These are phyloP conservation scores for Annulohypoxylon stygium DNA, from an alignment of 495 filamentous ascomycete genomes.

Conservation along the genomic window DNA sequence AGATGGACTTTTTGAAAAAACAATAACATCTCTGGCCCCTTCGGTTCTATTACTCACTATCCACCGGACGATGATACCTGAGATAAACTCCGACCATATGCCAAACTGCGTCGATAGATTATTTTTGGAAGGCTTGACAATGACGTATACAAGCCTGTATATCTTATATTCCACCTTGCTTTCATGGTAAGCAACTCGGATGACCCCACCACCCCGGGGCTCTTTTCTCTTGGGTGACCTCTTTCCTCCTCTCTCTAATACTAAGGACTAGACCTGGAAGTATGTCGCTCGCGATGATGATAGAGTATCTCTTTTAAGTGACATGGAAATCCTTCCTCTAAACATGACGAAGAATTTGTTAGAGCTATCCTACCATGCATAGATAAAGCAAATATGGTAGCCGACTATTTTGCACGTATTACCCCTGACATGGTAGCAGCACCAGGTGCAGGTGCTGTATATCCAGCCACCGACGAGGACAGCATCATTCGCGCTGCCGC, in stretches of 20 bases:
- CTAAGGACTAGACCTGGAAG: conserved; percentile 71
- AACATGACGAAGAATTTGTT: too few species aligned
- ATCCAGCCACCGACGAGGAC: conserved; percentile 68
- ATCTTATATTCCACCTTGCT: conserved; percentile 71
- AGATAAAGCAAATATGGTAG: too few species aligned
- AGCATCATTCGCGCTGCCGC: conserved; percentile 69
- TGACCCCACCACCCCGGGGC: conserved; percentile 65
- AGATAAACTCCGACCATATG: conserved; percentile 66
- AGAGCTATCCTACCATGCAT: too few species aligned
- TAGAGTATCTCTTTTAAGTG: too few species aligned
- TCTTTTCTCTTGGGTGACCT: conserved; percentile 70
- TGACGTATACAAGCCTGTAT: conserved; percentile 66
- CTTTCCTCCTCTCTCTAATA: conserved; percentile 72
- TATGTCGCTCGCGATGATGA: conserved; percentile 57
- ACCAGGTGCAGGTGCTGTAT: conserved; percentile 57
- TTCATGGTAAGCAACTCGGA: conserved; percentile 70
- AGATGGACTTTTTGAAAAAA: conserved; percentile 51
- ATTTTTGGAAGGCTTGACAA: conserved; percentile 64
- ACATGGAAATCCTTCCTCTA: too few species aligned
- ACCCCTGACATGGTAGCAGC: conserved; percentile 46
- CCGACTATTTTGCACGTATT: too few species aligned
- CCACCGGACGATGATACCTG: conserved; percentile 62
- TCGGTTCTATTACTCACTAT: conserved; percentile 66
- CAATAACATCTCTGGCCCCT: conserved; percentile 67
- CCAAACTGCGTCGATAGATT: conserved; percentile 60